phyloP scores from a whole-genome alignment of 169 alveolate species.

The Plasmodium gonderi region DNA sequence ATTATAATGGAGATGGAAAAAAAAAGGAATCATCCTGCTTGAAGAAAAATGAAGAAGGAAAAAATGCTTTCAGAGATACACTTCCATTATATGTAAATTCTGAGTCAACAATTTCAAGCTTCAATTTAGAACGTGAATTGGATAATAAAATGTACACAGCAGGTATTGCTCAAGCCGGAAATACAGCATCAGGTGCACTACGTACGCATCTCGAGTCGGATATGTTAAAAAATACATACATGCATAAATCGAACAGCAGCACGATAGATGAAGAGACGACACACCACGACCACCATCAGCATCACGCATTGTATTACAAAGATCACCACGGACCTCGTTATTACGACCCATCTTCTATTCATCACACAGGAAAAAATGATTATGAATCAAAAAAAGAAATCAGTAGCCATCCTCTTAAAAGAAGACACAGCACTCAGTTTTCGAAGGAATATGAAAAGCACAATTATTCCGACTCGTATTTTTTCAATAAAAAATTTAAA shows the following conservation, averaged over 20 bases:
- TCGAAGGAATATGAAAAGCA: constrained; percentile 17
- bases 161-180: neutral
- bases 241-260: neutral
- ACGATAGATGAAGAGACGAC: neutral
- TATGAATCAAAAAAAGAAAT: neutral
- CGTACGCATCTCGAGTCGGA: neutral
- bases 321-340: too few relatives aligned
- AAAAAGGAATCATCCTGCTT: too few relatives aligned
- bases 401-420: constrained; percentile 5
- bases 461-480: constrained; percentile 11
- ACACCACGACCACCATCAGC: too few relatives aligned
- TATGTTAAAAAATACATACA: neutral
- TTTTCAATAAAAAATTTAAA: constrained; percentile 1
- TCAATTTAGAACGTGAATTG: constrained; percentile 35
- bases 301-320: too few relatives aligned
- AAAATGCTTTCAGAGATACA: constrained; percentile 36
- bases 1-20: constrained; percentile 6
- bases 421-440: constrained; percentile 66
- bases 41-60: constrained; percentile 27
- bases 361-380: neutral
- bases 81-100: constrained; percentile 41
- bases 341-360: too few relatives aligned
- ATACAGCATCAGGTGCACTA: neutral
- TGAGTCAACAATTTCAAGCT: constrained; percentile 57
- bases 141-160: constrained; percentile 3